Base-by-base conservation (phyloP, 2,329 filamentous ascomycete species). In the Diaporthe ilicicola region DNA sequence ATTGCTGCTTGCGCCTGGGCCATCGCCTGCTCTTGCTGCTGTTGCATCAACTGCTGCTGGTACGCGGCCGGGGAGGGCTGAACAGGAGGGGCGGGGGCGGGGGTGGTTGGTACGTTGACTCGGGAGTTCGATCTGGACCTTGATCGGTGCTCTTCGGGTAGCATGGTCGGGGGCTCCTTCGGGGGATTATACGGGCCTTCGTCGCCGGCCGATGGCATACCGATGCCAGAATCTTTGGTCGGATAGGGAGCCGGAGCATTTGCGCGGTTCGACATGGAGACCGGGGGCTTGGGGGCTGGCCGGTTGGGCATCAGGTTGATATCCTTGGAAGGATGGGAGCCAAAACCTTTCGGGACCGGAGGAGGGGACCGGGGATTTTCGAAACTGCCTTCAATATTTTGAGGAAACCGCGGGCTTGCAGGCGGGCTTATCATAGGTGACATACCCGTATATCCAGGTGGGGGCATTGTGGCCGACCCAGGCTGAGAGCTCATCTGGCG, bases 321-420 rank as follows among this genome's bases (percentile, higher is more conserved):
- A 74, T 90, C 88, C 79, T 88, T 88, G 69, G 82, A 79, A 51
- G 84, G 82, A 39, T 83, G 79, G 54, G 81, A 83, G 71, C 81
- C 82, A 70, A 86, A 83, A 61, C 85, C 85, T 81, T 78, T 88
- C 80, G 70, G 95, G 95, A 98, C 93, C 13, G 95, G 96, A 74
- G 96, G 96, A 48, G 96, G 93, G 22, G 95, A 93, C 78, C 96
- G 90, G 61, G 96, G 96, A 79, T 99, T 98, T 84, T 98, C 96
- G 82, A 98, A 99, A 85, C 94, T 98, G 79, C 94, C 93, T 87
- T 94, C 92, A 83, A 94, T 90, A 82, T 95, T 95, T 80, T 85
- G 86, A 80, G 94, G 95, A 84, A 97, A 97, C 79, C 94, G 90
- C 72, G 94, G 94, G 82, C 94, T 96, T 74, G 90, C 89, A 67